These are phyloP conservation scores for Albizia julibrissin DNA, from an alignment of 306 rosid species.

Conservation along the genomic window DNA sequence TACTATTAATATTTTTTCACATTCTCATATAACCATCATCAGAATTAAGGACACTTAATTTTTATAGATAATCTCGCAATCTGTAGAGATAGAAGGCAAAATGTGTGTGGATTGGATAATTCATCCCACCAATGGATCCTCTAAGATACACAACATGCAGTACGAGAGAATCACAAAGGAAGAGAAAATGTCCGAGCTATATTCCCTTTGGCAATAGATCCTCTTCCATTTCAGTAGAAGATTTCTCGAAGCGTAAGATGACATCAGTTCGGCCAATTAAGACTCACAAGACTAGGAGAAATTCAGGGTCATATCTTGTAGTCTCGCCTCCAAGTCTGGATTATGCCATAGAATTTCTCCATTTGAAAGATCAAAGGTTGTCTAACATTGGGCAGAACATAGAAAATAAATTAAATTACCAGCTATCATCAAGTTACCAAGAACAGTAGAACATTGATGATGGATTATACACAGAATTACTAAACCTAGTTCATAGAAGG, in stretches of 20 bases:
- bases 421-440: background rate
- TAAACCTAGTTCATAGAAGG: conserved; percentile 24
- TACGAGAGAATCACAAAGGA: background rate
- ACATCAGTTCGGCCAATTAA: too few species aligned
- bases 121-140: background rate
- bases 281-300: too few species aligned
- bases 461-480: conserved; percentile 33
- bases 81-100: background rate
- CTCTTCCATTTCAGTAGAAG: background rate
- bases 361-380: background rate
- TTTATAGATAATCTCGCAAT: too few species aligned
- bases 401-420: background rate
- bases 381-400: conserved; percentile 1
- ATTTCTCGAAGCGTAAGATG: background rate
- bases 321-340: background rate
- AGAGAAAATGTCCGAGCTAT: background rate
- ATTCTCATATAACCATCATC: too few species aligned
- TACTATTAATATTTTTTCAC: too few species aligned
- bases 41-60: too few species aligned
- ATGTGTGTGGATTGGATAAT: background rate
- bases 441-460: background rate
- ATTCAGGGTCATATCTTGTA: background rate
- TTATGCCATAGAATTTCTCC: background rate
- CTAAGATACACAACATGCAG: background rate
- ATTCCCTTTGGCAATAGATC: background rate